phyloP scores from a whole-genome alignment of 1,139 yeast species.

The Pichia sp. region DNA sequence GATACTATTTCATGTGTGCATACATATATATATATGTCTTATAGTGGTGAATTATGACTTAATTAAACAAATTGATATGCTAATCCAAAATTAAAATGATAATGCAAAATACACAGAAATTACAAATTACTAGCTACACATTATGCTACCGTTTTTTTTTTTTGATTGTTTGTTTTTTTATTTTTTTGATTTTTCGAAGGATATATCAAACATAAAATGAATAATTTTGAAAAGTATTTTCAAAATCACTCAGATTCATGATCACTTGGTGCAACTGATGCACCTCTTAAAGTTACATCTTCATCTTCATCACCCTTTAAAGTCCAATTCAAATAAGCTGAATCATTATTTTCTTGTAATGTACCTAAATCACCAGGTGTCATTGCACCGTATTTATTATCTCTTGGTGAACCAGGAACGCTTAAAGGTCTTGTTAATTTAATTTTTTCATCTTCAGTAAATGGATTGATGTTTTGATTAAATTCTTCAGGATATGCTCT shows the following conservation, averaged over 20 bases:
- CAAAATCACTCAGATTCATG: slow-evolving; percentile 5
- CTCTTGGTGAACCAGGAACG: slow-evolving; percentile 93
- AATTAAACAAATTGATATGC: too few species aligned
- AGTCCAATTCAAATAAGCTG: slow-evolving; percentile 71
- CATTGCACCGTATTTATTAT: slow-evolving; percentile 57
- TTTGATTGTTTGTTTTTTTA: too few species aligned
- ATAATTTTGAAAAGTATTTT: too few species aligned
- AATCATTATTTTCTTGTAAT: slow-evolving; percentile 77
- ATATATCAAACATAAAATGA: too few species aligned
- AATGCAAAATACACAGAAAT: too few species aligned
- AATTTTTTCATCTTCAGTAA: slow-evolving; percentile 44
- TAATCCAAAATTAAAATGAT: too few species aligned
- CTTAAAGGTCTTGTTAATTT: slow-evolving; percentile 88
- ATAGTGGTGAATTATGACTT: too few species aligned
- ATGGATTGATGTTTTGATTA: slow-evolving; percentile 46
- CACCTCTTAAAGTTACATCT: slow-evolving; percentile 37
- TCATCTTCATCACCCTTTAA: slow-evolving; percentile 43
- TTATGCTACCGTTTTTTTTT: too few species aligned
- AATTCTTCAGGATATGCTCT: slow-evolving; percentile 91
- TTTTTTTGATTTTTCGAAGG: too few species aligned
- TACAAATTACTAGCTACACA: too few species aligned
- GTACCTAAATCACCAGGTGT: slow-evolving; percentile 99
- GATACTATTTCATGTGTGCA: too few species aligned
- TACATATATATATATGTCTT: too few species aligned
- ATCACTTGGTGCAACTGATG: slow-evolving; percentile 34